Evolutionary conservation across 164 flowering plant species (phyloP).

Genomic region (Dillenia suffruticosa): DNA sequence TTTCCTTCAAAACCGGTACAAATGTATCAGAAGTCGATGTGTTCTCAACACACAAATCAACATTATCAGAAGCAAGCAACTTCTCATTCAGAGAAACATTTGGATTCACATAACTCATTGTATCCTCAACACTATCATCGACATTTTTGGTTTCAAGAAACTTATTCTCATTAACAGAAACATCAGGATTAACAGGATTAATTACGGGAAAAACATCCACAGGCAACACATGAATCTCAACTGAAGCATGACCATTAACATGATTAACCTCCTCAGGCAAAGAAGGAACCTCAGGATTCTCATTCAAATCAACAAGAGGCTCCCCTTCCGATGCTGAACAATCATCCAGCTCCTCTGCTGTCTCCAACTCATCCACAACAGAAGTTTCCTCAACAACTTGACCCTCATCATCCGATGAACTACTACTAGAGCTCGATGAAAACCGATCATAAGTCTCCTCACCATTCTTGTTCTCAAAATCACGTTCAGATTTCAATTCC

Average conservation of each 20-base stretch:
- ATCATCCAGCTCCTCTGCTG: too few species aligned
- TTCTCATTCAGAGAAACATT: neutral
- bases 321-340: neutral
- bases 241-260: conserved; percentile 2
- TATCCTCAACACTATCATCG: neutral
- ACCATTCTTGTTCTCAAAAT: conserved; percentile 1
- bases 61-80: neutral
- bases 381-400: conserved; percentile 12
- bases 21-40: conserved; percentile 6
- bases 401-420: conserved; percentile 29
- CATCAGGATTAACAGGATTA: neutral
- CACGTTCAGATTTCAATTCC: conserved; percentile 12
- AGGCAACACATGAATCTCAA: neutral
- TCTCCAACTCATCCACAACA: neutral
- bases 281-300: neutral
- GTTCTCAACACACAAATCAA: conserved; percentile 1
- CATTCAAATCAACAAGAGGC: conserved; percentile 4
- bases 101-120: neutral
- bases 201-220: too few species aligned
- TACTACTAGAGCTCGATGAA: conserved; percentile 13
- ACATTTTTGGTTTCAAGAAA: neutral
- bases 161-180: too few species aligned
- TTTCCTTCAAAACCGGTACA: conserved; percentile 1
- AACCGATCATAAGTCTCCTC: too few species aligned
- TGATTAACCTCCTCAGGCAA: conserved; percentile 6